phyloP scores from a whole-genome alignment of 495 filamentous ascomycete genomes.

The Acidomyces sp. region DNA sequence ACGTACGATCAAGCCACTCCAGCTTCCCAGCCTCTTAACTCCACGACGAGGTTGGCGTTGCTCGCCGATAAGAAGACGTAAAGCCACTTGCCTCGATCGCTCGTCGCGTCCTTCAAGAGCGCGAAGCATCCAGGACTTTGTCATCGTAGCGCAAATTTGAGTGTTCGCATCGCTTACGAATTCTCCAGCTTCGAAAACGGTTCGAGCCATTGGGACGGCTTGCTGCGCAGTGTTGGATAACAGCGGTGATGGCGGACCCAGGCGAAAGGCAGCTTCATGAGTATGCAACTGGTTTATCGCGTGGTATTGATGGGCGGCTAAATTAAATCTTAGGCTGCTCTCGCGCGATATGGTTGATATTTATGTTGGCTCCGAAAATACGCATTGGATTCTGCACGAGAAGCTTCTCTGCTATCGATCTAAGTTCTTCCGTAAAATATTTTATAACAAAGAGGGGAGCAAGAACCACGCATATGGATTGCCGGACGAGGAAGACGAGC shows the following conservation, averaged over 20 bases:
- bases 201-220: too few relatives aligned
- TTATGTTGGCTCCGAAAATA: slow-evolving; percentile 36
- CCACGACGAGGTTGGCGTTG: too few relatives aligned
- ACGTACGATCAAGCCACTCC: too few relatives aligned
- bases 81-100: too few relatives aligned
- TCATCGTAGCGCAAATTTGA: too few relatives aligned
- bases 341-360: slow-evolving; percentile 36
- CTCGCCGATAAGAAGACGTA: too few relatives aligned
- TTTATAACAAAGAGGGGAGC: slow-evolving; percentile 26
- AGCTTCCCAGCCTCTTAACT: too few relatives aligned
- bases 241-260: slow-evolving; percentile 8
- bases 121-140: too few relatives aligned
- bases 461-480: slow-evolving; percentile 29
- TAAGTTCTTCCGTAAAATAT: slow-evolving; percentile 36
- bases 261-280: slow-evolving; percentile 25
- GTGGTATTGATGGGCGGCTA: not conserved
- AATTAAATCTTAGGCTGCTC: slow-evolving; percentile 30
- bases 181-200: too few relatives aligned
- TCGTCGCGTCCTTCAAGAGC: too few relatives aligned
- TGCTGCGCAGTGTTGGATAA: too few relatives aligned
- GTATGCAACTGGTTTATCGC: slow-evolving; percentile 16
- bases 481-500: slow-evolving; percentile 34
- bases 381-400: slow-evolving; percentile 37
- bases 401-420: slow-evolving; percentile 39
- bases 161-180: too few relatives aligned